Conservation (phyloP, 2,329 filamentous ascomycete genomes). For the Colletotrichum sp. region DNA sequence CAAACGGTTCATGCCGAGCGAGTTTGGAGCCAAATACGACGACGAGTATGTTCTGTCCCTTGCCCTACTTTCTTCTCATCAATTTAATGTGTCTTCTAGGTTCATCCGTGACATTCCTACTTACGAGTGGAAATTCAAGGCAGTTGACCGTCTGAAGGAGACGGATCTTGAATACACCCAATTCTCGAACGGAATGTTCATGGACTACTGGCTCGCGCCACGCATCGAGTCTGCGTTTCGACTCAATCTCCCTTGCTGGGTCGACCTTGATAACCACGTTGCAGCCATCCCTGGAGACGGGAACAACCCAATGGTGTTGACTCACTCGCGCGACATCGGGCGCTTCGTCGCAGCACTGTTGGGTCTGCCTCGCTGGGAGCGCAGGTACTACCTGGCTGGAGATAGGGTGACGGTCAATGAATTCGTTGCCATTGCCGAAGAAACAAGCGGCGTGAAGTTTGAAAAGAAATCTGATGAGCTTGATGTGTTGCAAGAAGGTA, state of each 20-base stretch:
- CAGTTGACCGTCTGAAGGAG: neutral
- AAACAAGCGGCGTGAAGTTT: accelerated
- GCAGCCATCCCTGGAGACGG: neutral
- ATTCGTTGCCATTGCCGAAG: neutral
- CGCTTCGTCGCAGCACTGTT: neutral
- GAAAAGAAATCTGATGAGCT: neutral
- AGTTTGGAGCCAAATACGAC: neutral
- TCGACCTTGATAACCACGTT: neutral
- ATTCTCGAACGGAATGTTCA: neutral
- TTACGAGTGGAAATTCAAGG: neutral
- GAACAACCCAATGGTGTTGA: accelerated
- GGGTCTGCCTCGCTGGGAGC: neutral
- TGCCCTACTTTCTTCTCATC: neutral
- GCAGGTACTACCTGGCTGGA: neutral
- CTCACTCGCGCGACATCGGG: neutral
- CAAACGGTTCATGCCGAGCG: neutral
- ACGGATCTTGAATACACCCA: neutral
- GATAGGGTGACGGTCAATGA: neutral
- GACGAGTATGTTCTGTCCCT: neutral
- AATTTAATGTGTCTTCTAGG: neutral
- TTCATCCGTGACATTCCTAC: neutral
- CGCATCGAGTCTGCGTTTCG: neutral
- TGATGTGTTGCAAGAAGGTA: neutral
- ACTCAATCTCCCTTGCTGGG: neutral
- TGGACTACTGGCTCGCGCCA: neutral